Conservation (phyloP, 495 filamentous ascomycete species). For the Darksidea phi region DNA sequence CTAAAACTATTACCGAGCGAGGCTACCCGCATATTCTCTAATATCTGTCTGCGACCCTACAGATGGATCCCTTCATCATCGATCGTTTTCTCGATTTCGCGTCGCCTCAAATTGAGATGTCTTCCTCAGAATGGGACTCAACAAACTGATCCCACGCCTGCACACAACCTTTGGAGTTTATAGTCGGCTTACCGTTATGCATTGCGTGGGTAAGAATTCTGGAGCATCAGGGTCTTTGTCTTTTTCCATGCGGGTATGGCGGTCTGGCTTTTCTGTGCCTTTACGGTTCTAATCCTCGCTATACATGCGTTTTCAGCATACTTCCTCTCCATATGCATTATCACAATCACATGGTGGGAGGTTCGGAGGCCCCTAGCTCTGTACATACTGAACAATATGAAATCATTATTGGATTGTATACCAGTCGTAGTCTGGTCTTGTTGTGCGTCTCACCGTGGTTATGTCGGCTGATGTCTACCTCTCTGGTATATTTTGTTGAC, state of each 20-base stretch:
- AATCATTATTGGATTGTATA: not conserved
- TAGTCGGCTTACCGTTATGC: slow-evolving; percentile 23
- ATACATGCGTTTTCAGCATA: slow-evolving; percentile 25
- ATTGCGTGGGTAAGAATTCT: slow-evolving; percentile 28
- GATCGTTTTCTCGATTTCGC: no score
- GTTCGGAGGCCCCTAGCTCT: slow-evolving; percentile 16
- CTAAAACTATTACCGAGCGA: not conserved
- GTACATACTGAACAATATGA: slow-evolving; percentile 29
- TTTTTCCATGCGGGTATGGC: no score
- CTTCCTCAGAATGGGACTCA: not conserved
- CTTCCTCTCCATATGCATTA: slow-evolving; percentile 18
- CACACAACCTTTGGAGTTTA: slow-evolving; percentile 15
- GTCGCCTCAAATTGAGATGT: no score
- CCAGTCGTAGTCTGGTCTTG: no score
- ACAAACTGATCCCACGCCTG: not conserved
- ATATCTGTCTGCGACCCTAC: no score
- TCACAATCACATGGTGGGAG: slow-evolving; percentile 17
- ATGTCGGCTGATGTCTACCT: no score
- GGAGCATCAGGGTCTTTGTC: slow-evolving; percentile 16
- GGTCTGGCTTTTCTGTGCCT: slow-evolving; percentile 6
- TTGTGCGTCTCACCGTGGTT: no score
- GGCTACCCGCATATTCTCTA: not conserved
- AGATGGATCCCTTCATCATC: no score
- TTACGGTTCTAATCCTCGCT: slow-evolving; percentile 3
- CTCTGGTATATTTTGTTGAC: no score